Base-by-base conservation (phyloP, 129 eudicot genomes). In the Kitagawia praeruptora region DNA sequence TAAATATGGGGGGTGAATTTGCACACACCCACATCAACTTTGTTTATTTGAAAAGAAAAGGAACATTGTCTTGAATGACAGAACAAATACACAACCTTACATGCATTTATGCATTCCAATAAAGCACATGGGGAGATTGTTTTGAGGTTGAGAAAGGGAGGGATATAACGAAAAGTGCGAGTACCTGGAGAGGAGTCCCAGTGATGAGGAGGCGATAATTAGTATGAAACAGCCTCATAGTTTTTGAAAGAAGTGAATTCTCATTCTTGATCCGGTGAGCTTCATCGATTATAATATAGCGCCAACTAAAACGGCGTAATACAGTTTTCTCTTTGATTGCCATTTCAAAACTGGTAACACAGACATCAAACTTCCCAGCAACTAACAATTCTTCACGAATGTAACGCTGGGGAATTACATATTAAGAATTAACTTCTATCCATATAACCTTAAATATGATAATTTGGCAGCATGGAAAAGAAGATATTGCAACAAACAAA, bases 321-420 rank as follows among this genome's bases (percentile, higher is more conserved):
- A 63, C 67, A 48, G 46, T 76, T 63, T 76, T 76, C 45, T 96
- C 99, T 84, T 96, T 96, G 71, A 96, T 96, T 0, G 97, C 99
- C 99, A 96, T 96, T 77, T 96, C 99, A 89, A 96, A 96, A 78
- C 99, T 96, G 48, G 99, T 96, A 70, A 96, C 97, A 84, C 99
- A 96, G 10, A 96, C 99, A 89, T 96, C 99, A 86, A 96, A 96
- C 85, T 90, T 92, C 51, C 99, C 99, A 82, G 99, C 97, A 77
- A 86, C 99, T 76, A 96, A 91, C 44, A 96, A 82, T 42, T 92
- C 93, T 78, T 96, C 99, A 14, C 99, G 97, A 44, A 92, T 90
- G 78, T 96, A 88, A 80, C 80, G 92, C 99, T 96, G 90, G 56
- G 83, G 28, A 71, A 27, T 61, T 75, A 80, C 31, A 38, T 39